These are phyloP conservation scores for Hypoxylon intermedium DNA, from an alignment of 495 filamentous ascomycete genomes.

Conservation along the genomic window DNA sequence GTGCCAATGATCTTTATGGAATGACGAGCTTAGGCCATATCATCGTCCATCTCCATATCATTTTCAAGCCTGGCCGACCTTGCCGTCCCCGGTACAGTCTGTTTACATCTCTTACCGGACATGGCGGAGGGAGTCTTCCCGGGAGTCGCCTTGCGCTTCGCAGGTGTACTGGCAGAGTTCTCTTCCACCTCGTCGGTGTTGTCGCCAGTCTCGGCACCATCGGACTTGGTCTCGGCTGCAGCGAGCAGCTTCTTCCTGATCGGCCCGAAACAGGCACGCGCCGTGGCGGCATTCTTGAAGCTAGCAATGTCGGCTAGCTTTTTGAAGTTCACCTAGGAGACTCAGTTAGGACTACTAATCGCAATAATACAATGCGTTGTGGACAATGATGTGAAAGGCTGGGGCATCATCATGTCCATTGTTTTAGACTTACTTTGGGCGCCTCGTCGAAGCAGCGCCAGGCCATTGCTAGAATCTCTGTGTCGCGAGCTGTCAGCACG, in stretches of 20 bases:
- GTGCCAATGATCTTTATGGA: no score
- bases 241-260: conserved; percentile 30
- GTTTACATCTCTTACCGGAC: no score
- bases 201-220: background rate
- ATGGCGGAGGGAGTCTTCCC: no score
- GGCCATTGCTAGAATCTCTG: conserved; percentile 17
- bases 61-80: no score
- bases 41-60: no score
- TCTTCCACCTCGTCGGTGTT: background rate
- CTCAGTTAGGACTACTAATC: background rate
- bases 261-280: conserved; percentile 12
- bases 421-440: conserved; percentile 23
- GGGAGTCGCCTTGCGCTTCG: no score
- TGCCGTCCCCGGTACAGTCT: no score
- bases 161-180: no score
- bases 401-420: no score
- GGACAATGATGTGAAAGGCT: no score
- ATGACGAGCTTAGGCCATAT: no score
- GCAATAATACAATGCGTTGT: no score
- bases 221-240: background rate
- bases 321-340: conserved; percentile 21
- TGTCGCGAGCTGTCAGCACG: conserved; percentile 14
- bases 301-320: conserved; percentile 22
- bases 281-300: conserved; percentile 26
- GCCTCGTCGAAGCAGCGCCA: conserved; percentile 16